Percentiles rank a stretch among this genome's conserved stretches.
Conservation (phyloP, 345 rosid species). For the Pistacia vera region DNA sequence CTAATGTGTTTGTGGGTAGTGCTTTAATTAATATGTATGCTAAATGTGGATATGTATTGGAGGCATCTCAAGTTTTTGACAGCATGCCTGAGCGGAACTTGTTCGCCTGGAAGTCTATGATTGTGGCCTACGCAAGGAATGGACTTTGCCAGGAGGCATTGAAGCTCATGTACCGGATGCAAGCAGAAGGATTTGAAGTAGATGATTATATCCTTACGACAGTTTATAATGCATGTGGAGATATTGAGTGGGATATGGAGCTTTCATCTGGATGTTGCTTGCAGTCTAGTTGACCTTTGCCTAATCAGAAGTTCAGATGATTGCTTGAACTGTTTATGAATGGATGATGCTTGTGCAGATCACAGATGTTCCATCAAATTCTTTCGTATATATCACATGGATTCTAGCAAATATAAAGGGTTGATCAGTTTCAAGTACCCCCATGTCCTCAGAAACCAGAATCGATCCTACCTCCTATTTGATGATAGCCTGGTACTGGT, state of each 20-base stretch:
- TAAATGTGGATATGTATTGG: conserved; percentile 73
- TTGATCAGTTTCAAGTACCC: not conserved
- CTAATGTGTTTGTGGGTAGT: conserved; percentile 80
- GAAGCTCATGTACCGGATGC: conserved; percentile 81
- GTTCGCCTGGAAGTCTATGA: conserved; percentile 86
- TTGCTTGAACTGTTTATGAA: conserved; percentile 1
- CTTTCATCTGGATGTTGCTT: conserved; percentile 39
- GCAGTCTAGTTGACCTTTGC: conserved; percentile 37
- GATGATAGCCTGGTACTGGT: not conserved
- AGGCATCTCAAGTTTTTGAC: conserved; percentile 75
- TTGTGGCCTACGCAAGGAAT: conserved; percentile 71
- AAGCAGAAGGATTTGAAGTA: conserved; percentile 71
- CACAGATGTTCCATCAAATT: not conserved
- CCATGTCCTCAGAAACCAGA: not conserved
- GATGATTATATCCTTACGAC: conserved; percentile 69
- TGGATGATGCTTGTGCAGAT: not conserved
- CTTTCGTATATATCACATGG: not conserved
- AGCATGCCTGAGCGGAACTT: conserved; percentile 73
- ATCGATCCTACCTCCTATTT: not conserved
- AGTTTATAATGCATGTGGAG: conserved; percentile 69
- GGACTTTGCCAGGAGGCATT: conserved; percentile 80
- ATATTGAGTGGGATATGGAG: conserved; percentile 44
- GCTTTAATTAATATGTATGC: conserved; percentile 87
- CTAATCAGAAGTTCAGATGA: not conserved
- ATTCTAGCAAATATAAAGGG: not conserved